Percentiles rank a stretch among this genome's conserved stretches.
These are phyloP conservation scores for Saccharomycodes ludwigii DNA, from an alignment of 805 yeast genomes.

Conservation along the genomic window DNA sequence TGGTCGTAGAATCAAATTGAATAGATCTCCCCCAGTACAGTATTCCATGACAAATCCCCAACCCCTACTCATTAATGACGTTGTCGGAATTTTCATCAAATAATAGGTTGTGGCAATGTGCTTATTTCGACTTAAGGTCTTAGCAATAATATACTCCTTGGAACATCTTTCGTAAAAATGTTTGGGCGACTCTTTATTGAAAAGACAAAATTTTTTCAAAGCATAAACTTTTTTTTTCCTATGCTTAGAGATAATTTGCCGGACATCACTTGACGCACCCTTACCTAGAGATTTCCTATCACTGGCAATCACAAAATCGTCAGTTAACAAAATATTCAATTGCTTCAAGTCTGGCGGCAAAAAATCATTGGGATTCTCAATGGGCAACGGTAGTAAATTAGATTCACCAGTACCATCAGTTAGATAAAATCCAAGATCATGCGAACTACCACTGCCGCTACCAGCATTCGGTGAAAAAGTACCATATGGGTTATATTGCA, in stretches of 20 bases:
- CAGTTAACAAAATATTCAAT: constrained; percentile 34
- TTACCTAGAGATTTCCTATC: constrained; percentile 44
- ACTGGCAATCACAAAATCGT: constrained; percentile 38
- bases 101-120: constrained; percentile 49
- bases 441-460: too few relatives aligned
- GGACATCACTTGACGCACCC: constrained; percentile 63
- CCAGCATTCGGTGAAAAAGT: too few relatives aligned
- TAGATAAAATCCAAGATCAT: constrained; percentile 19
- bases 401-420: constrained; percentile 30
- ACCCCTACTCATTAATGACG: constrained; percentile 42
- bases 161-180: constrained; percentile 53
- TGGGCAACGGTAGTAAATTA: constrained; percentile 45
- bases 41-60: constrained; percentile 69
- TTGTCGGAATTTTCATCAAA: constrained; percentile 44
- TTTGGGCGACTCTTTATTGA: constrained; percentile 49
- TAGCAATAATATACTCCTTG: constrained; percentile 53
- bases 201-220: constrained; percentile 48
- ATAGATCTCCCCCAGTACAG: constrained; percentile 52
- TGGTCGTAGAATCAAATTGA: constrained; percentile 38
- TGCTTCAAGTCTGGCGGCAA: constrained; percentile 45
- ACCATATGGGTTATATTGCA: too few relatives aligned
- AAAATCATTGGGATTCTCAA: constrained; percentile 52
- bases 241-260: constrained; percentile 30
- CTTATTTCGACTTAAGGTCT: constrained; percentile 37
- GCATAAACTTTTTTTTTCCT: constrained; percentile 38